Evolutionary conservation across 2,329 filamentous ascomycete species (phyloP).

Genomic region (Diplodia sapinea): DNA sequence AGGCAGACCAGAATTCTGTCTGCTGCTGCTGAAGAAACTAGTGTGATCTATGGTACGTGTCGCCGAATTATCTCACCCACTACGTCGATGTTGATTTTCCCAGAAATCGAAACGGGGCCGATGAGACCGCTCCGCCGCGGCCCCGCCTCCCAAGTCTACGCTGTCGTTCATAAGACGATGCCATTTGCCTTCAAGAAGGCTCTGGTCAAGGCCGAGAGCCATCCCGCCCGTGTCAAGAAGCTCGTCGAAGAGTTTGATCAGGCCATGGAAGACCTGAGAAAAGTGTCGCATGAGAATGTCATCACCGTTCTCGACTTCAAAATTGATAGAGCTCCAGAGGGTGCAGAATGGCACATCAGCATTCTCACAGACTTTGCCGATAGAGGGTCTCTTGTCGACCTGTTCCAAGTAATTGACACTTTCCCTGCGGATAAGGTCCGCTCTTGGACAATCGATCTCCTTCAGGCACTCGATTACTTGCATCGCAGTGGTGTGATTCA

Average conservation of each 20-base stretch:
- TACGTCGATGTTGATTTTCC: slow-evolving; percentile 73
- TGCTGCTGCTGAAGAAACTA: not conserved
- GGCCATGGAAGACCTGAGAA: slow-evolving; percentile 76
- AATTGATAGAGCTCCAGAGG: slow-evolving; percentile 60
- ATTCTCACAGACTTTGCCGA: slow-evolving; percentile 78
- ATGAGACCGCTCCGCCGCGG: slow-evolving; percentile 46
- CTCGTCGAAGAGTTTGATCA: slow-evolving; percentile 77
- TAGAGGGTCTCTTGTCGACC: slow-evolving; percentile 80
- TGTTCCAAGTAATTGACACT: slow-evolving; percentile 78
- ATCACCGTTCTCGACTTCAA: slow-evolving; percentile 83
- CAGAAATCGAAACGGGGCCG: slow-evolving; percentile 62
- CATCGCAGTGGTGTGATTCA: slow-evolving; percentile 86
- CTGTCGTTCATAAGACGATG: slow-evolving; percentile 66
- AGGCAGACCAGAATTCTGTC: slow-evolving; percentile 58
- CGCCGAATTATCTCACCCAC: slow-evolving; percentile 46
- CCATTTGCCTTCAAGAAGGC: slow-evolving; percentile 68
- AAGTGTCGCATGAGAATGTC: slow-evolving; percentile 75
- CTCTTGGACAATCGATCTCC: slow-evolving; percentile 87
- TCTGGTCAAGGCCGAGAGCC: slow-evolving; percentile 58
- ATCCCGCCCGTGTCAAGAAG: slow-evolving; percentile 72
- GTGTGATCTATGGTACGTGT: slow-evolving; percentile 17
- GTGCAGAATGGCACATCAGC: slow-evolving; percentile 69
- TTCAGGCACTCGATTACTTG: slow-evolving; percentile 86
- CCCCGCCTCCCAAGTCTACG: slow-evolving; percentile 70
- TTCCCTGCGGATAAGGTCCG: slow-evolving; percentile 77